Base-by-base conservation (phyloP, 257 asterid species). In the Ocimum tenuiflorum region DNA sequence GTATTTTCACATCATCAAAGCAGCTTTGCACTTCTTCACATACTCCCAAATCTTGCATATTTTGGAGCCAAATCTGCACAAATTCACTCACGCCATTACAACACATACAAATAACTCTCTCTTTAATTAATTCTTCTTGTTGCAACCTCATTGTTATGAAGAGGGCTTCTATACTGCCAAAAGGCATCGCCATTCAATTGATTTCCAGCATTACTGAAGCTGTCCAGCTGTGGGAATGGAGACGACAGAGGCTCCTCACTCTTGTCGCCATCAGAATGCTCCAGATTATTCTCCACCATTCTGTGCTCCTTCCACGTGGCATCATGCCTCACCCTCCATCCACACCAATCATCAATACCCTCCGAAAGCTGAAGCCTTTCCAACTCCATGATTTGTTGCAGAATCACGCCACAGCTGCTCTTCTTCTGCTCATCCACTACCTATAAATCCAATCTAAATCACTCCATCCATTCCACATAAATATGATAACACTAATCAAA, bases 11-110 rank as follows among this genome's bases (percentile, higher is more conserved):
- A 77, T 84, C 88, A 38, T 86, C 91, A 20, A 75, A 71, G 54
- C 80, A 71, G 54, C 80, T 54, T 62, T 61, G 76, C 54, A 68
- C 78, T 27, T 85, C 95, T 55, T 85, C 91, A 68, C 94, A 91
- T 60, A 84, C 82, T 74, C 94, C 95, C 19, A 88, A 81, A 41
- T 91, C 98, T 85, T 88, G 95, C 87, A 86, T 85, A 60, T 81
- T 85, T 71, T 88, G 94, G 70, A 80, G 83, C 98, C 98, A 88
- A 48, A 82, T 79, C 98, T 88, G 88, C 86, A 77, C 10, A 71
- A 36, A 36, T 13, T 62, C 4, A 20, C 23, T 19, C 14, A 12
- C 33, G 7, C 19, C 18, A 38, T 19, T 9, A 9, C 31, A 22
- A 1, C 10, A 36, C 10, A 36, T 7, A n/a, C n/a, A n/a, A n/a